A percentile compares a stretch with the other conserved stretches of the same genome.
These are phyloP conservation scores for Plasmodium malariae DNA, from an alignment of 169 alveolate species.

Conservation along the genomic window DNA sequence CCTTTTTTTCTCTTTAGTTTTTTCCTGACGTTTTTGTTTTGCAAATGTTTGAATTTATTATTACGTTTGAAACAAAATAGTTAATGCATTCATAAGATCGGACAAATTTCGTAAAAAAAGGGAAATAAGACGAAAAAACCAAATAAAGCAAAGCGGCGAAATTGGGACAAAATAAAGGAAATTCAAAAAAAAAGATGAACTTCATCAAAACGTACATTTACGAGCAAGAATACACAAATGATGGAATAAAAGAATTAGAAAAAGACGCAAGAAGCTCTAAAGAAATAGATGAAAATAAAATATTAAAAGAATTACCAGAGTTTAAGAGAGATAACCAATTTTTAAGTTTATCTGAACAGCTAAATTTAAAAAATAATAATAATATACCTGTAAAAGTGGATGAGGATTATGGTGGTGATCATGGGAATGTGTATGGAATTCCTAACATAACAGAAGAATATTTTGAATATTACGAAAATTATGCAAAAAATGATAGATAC, in stretches of 20 bases:
- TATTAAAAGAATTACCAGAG: constrained; percentile 68
- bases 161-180: too few relatives aligned
- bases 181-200: too few relatives aligned
- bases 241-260: constrained; percentile 65
- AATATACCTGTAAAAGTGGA: background rate
- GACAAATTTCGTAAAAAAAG: too few relatives aligned
- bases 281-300: constrained; percentile 49
- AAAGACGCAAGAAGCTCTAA: constrained; percentile 72
- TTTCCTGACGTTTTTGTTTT: too few relatives aligned
- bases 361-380: constrained; percentile 49
- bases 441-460: constrained; percentile 27
- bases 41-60: too few relatives aligned
- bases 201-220: constrained; percentile 74
- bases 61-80: too few relatives aligned
- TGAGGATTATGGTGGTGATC: constrained; percentile 8
- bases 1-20: too few relatives aligned
- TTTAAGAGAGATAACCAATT: constrained; percentile 61
- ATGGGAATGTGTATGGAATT: background rate
- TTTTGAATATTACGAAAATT: constrained; percentile 39
- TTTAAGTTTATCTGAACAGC: constrained; percentile 61
- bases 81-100: too few relatives aligned
- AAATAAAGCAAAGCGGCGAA: too few relatives aligned
- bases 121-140: too few relatives aligned
- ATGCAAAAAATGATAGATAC: constrained; percentile 39
- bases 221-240: constrained; percentile 62